phyloP scores from a whole-genome alignment of 2,329 filamentous ascomycete genomes.

The Hypoxylon sp. region DNA sequence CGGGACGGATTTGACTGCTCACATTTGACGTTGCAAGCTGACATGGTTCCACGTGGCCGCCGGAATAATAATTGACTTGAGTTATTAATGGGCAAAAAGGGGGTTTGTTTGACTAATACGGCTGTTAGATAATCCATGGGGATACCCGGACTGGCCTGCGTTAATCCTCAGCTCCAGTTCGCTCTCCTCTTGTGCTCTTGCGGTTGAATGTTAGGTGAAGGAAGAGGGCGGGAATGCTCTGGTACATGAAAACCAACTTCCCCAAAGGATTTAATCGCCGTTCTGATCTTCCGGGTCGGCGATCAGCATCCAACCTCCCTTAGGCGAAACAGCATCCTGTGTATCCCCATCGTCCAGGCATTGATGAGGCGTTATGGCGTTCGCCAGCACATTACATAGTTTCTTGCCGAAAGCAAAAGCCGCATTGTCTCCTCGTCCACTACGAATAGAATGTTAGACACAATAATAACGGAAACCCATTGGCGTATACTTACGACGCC shows the following conservation, averaged over 20 bases:
- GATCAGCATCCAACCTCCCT: background rate
- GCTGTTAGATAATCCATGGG: background rate
- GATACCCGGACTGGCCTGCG: background rate
- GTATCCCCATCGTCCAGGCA: background rate
- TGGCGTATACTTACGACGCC: background rate
- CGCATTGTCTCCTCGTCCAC: background rate
- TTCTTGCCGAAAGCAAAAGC: background rate
- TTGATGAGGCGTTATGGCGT: background rate
- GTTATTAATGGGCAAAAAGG: constrained; percentile 2
- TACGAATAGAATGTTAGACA: background rate
- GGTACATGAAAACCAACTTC: background rate
- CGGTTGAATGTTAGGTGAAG: background rate
- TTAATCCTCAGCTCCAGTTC: background rate
- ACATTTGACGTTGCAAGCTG: constrained; percentile 12
- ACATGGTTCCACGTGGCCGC: constrained; percentile 14
- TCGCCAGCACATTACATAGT: background rate
- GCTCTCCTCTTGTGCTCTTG: background rate
- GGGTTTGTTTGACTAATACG: constrained; percentile 3
- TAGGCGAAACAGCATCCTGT: background rate
- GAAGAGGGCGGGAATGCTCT: background rate
- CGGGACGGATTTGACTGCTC: constrained; percentile 1
- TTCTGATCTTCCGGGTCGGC: background rate
- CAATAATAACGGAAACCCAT: too few species aligned
- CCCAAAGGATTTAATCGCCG: background rate
- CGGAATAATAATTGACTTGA: background rate